phyloP scores from a whole-genome alignment of 2,329 filamentous ascomycete species.

The Fusarium tricinctum region DNA sequence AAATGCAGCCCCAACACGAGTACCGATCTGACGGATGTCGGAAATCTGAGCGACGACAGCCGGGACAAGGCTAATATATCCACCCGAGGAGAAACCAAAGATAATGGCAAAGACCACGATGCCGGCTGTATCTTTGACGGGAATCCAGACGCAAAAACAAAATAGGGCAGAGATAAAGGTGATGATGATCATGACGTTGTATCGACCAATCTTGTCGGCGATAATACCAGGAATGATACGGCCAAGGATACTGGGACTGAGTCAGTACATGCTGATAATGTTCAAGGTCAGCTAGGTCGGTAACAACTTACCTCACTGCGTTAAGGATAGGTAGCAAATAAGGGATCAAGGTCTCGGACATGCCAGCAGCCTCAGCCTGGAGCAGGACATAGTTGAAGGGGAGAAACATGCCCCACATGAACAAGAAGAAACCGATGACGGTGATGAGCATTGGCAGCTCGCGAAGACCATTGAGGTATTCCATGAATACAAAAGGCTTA shows the following conservation, averaged over 20 bases:
- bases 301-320: constrained; percentile 59
- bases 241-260: constrained; percentile 59
- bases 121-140: constrained; percentile 64
- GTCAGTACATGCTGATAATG: constrained; percentile 22
- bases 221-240: constrained; percentile 66
- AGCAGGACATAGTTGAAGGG: constrained; percentile 68
- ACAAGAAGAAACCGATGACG: constrained; percentile 64
- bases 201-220: constrained; percentile 62
- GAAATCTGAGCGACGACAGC: constrained; percentile 78
- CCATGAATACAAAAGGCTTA: constrained; percentile 59
- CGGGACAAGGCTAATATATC: constrained; percentile 73
- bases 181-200: constrained; percentile 66
- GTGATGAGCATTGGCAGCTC: constrained; percentile 63
- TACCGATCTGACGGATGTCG: constrained; percentile 77
- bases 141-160: constrained; percentile 64
- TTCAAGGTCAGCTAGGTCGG: background rate
- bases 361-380: constrained; percentile 61
- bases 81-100: constrained; percentile 78
- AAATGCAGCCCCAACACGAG: constrained; percentile 75
- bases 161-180: constrained; percentile 63
- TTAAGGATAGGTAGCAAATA: constrained; percentile 71
- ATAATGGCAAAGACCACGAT: constrained; percentile 75
- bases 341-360: constrained; percentile 57
- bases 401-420: constrained; percentile 69
- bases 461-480: constrained; percentile 62